Conservation (phyloP, 1,284 basidiomycete genomes). For the Boletellus deceptivus region DNA sequence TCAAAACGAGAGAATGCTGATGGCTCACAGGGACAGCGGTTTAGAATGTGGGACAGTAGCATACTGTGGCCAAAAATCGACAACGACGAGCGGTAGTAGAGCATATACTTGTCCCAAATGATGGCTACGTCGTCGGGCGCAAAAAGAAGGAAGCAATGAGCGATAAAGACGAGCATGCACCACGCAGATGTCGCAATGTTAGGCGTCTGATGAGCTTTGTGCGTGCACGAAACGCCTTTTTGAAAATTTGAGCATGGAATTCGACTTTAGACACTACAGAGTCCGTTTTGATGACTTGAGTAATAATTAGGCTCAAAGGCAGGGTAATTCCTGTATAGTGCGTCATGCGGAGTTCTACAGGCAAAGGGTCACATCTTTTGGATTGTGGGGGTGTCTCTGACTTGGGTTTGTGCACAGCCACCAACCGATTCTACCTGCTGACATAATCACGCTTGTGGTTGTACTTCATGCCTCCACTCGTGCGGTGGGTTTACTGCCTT, state of each 20-base stretch:
- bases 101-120: conserved; percentile 19
- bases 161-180: conserved; percentile 20
- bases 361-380: too few relatives aligned
- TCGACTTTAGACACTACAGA: conserved; percentile 3
- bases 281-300: conserved; percentile 8
- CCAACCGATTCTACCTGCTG: too few relatives aligned
- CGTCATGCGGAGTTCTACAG: neutral
- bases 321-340: conserved; percentile 17
- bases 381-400: too few relatives aligned
- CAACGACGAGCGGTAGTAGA: neutral
- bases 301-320: conserved; percentile 13
- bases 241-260: too few relatives aligned
- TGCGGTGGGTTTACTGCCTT: too few relatives aligned
- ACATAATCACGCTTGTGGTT: too few relatives aligned
- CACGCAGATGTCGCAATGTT: conserved; percentile 1
- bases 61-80: neutral
- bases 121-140: conserved; percentile 7
- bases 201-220: too few relatives aligned
- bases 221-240: too few relatives aligned
- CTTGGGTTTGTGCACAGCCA: too few relatives aligned
- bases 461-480: too few relatives aligned
- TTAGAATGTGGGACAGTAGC: neutral
- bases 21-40: neutral
- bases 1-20: conserved; percentile 9
- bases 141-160: conserved; percentile 25